Evolutionary conservation across 371 early-diverging fungal species (phyloP).

Genomic region (Coemansia sp.): DNA sequence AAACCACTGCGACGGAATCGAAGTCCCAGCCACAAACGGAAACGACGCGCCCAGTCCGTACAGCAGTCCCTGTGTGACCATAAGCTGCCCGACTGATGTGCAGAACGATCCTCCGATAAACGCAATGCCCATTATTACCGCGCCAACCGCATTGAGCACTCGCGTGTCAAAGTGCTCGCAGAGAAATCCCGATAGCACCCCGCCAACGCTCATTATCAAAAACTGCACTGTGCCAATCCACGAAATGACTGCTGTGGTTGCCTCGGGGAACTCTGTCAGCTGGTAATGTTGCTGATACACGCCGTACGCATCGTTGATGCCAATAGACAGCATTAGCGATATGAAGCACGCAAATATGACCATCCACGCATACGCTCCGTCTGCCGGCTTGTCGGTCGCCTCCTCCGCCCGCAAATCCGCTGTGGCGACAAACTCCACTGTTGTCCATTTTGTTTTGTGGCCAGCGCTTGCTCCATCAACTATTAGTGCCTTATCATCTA

Average conservation of each 20-base stretch:
- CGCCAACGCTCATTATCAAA: constrained; percentile 59
- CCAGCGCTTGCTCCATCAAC: not conserved
- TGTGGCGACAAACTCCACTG: constrained; percentile 23
- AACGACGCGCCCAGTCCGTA: constrained; percentile 57
- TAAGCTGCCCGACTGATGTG: constrained; percentile 61
- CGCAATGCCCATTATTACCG: constrained; percentile 56
- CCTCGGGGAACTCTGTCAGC: constrained; percentile 40
- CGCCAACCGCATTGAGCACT: constrained; percentile 60
- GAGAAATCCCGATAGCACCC: constrained; percentile 63
- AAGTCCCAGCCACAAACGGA: constrained; percentile 54
- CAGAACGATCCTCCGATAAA: constrained; percentile 60
- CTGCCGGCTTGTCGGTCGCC: constrained; percentile 50
- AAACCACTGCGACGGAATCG: constrained; percentile 58
- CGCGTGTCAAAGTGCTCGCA: constrained; percentile 60
- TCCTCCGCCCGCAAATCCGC: constrained; percentile 42
- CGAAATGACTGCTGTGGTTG: constrained; percentile 33
- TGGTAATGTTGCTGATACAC: constrained; percentile 53
- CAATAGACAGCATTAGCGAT: constrained; percentile 50
- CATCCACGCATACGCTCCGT: constrained; percentile 53
- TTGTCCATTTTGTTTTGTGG: constrained; percentile 1
- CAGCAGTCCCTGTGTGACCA: constrained; percentile 64
- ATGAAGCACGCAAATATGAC: constrained; percentile 48
- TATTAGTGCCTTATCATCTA: not conserved
- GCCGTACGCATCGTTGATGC: constrained; percentile 53
- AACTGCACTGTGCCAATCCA: constrained; percentile 58